Conservation (phyloP, 257 asterid genomes). For the Forsythia suspensa region DNA sequence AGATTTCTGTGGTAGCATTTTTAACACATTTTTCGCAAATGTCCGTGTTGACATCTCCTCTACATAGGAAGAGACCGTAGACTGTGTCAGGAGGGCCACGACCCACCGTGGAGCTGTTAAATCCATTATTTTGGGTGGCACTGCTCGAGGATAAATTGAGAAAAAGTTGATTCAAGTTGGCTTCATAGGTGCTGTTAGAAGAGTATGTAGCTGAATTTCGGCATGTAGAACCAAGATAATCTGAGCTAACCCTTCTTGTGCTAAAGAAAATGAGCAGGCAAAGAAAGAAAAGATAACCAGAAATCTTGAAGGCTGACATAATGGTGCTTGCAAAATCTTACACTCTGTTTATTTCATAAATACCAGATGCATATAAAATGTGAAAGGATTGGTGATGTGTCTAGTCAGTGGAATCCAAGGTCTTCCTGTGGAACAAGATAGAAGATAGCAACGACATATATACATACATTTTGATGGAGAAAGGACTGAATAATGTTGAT, state of each 20-base stretch:
- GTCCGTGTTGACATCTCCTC: background rate
- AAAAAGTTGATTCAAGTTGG: conserved; percentile 16
- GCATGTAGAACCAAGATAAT: background rate
- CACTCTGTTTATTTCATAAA: background rate
- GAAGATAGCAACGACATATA: too few relatives aligned
- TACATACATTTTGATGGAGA: too few relatives aligned
- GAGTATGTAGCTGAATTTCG: background rate
- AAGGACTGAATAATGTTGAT: too few relatives aligned
- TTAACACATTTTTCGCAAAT: background rate
- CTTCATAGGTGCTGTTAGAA: background rate
- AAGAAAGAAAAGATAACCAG: background rate
- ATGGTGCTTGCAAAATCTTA: background rate
- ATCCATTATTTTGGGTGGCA: conserved; percentile 6
- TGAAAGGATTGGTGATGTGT: background rate
- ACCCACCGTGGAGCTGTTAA: conserved; percentile 2
- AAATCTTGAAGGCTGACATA: background rate
- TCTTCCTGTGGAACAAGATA: too few relatives aligned
- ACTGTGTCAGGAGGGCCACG: background rate
- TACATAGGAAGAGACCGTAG: conserved; percentile 13
- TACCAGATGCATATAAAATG: background rate
- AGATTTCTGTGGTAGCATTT: background rate
- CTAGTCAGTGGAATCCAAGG: background rate
- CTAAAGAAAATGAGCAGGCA: background rate
- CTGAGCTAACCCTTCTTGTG: background rate
- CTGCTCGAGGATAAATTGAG: background rate